Evolutionary conservation across 2,329 filamentous ascomycete species (phyloP).

Genomic region (Colletotrichum musae): DNA sequence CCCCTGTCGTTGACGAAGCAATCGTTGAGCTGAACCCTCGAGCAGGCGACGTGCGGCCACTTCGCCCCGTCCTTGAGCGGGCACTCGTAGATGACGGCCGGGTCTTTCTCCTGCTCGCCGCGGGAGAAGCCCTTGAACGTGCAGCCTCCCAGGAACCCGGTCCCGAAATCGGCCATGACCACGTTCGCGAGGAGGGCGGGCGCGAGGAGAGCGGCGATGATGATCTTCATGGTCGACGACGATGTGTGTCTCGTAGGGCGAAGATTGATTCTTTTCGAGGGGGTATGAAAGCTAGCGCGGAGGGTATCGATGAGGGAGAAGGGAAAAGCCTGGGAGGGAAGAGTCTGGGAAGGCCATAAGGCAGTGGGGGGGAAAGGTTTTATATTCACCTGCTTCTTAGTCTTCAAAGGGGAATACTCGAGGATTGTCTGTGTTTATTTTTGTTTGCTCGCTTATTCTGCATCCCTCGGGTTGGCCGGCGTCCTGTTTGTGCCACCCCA

Average conservation of each 20-base stretch:
- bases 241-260: not conserved
- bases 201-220: not conserved
- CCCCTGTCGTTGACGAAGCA: not conserved
- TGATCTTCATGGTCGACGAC: not conserved
- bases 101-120: not conserved
- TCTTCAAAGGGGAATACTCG: too few relatives aligned
- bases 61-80: not conserved
- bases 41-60: not conserved
- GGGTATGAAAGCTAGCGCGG: too few relatives aligned
- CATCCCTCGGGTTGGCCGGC: too few relatives aligned
- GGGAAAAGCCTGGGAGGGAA: too few relatives aligned
- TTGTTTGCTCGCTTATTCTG: too few relatives aligned
- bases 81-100: not conserved
- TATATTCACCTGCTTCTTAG: too few relatives aligned
- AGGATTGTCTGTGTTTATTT: too few relatives aligned
- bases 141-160: not conserved
- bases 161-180: not conserved
- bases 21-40: not conserved
- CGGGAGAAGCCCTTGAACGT: not conserved
- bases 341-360: too few relatives aligned
- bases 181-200: not conserved
- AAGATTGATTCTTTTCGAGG: too few relatives aligned
- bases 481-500: too few relatives aligned
- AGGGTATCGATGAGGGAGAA: too few relatives aligned
- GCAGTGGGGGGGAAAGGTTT: too few relatives aligned